A percentile compares a stretch with the other conserved stretches of the same genome.
Conservation (phyloP, 208 protist genomes). For the Leishmania lainsoni region DNA sequence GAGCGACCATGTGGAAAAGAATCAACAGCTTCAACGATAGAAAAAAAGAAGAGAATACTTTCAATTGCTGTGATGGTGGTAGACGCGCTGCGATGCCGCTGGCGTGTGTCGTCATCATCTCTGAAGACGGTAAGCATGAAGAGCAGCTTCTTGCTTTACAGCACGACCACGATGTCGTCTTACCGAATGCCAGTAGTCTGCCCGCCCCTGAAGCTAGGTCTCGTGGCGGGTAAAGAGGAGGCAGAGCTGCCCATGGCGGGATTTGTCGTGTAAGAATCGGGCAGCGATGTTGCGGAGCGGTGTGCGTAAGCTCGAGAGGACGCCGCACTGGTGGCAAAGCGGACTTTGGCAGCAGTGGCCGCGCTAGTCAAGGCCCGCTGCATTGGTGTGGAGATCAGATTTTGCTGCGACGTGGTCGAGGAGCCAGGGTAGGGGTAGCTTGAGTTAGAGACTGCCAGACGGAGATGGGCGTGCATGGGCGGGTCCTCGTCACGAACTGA, state of each 20-base stretch:
- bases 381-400: constrained; percentile 12
- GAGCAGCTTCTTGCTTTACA: not conserved
- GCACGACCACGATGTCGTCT: not conserved
- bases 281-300: constrained; percentile 8
- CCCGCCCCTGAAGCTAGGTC: not conserved
- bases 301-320: constrained; percentile 2
- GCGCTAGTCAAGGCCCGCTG: not conserved
- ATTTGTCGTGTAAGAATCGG: not conserved
- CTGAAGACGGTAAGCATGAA: not conserved
- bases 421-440: constrained; percentile 9
- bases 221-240: constrained; percentile 1
- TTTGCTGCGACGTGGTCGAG: constrained; percentile 21
- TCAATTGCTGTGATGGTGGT: not conserved
- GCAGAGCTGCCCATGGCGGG: constrained; percentile 3
- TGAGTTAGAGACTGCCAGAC: constrained; percentile 18
- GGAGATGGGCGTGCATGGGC: constrained; percentile 10
- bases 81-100: not conserved
- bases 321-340: constrained; percentile 5
- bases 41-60: not conserved
- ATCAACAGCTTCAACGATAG: not conserved
- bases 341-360: constrained; percentile 9
- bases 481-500: constrained; percentile 32
- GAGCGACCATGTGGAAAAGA: not conserved
- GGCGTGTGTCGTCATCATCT: not conserved
- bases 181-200: not conserved